These are phyloP conservation scores for Talaromyces wortmannii DNA, from an alignment of 495 filamentous ascomycete genomes.

Conservation along the genomic window DNA sequence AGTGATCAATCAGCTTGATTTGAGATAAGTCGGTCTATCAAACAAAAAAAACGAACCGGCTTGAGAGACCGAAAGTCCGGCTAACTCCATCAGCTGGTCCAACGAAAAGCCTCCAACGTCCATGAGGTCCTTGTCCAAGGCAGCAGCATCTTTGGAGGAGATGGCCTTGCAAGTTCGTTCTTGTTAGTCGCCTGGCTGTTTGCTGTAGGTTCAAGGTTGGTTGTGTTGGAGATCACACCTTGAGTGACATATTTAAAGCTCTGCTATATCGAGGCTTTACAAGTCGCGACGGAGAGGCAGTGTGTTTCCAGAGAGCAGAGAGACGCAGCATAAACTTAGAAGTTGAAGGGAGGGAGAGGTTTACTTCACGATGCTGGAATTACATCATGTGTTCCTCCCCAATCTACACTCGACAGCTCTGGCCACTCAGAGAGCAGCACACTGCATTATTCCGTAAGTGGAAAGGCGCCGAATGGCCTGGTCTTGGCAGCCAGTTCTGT, in stretches of 20 bases:
- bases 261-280: background rate
- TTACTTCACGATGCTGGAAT: background rate
- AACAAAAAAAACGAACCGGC: conserved; percentile 49
- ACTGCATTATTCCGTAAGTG: no score
- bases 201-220: background rate
- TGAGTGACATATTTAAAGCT: conserved; percentile 3
- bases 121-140: conserved; percentile 93
- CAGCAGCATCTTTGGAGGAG: conserved; percentile 77
- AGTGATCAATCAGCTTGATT: background rate
- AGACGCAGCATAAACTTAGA: conserved; percentile 9
- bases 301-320: background rate
- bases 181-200: no score
- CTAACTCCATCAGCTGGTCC: conserved; percentile 96
- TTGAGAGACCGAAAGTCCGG: conserved; percentile 89
- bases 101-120: conserved; percentile 84
- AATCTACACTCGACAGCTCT: no score
- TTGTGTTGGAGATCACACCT: background rate
- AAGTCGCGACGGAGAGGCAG: background rate
- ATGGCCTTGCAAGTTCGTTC: conserved; percentile 54
- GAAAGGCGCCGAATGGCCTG: no score
- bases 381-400: no score
- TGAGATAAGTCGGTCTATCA: background rate
- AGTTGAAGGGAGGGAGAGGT: background rate
- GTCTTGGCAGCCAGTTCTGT: background rate
- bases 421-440: no score